phyloP scores from a whole-genome alignment of 257 asterid species.

The Petrea volubilis region DNA sequence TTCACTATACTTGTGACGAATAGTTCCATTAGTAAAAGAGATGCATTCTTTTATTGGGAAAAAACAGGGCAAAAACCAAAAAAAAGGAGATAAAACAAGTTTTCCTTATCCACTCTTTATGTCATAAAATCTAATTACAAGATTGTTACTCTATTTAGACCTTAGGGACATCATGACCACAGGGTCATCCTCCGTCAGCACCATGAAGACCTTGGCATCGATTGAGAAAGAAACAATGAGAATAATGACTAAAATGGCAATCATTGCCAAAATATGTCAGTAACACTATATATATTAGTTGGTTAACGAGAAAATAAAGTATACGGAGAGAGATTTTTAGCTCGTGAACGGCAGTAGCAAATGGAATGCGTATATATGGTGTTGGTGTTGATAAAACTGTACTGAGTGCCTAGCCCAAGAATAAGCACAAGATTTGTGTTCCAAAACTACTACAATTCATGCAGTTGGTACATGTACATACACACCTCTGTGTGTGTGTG shows the following conservation, averaged over 20 bases:
- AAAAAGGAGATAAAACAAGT: background rate
- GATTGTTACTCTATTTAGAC: constrained; percentile 9
- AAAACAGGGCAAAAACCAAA: background rate
- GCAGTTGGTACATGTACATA: constrained; percentile 12
- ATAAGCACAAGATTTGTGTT: constrained; percentile 30
- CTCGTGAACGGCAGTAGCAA: background rate
- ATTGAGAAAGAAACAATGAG: constrained; percentile 26
- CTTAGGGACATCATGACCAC: constrained; percentile 33
- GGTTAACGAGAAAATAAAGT: background rate
- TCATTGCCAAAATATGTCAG: constrained; percentile 25
- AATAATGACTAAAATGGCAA: constrained; percentile 19
- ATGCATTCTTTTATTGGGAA: too few relatives aligned
- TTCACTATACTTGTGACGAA: too few relatives aligned
- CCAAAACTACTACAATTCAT: constrained; percentile 33
- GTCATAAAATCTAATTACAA: background rate
- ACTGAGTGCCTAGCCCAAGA: background rate
- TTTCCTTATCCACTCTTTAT: too few relatives aligned
- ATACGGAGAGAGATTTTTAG: background rate
- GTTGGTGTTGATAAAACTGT: background rate
- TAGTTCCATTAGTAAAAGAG: too few relatives aligned
- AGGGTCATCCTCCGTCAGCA: constrained; percentile 54
- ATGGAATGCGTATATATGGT: background rate
- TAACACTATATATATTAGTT: background rate
- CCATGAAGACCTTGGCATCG: constrained; percentile 50
- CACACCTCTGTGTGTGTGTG: background rate